Base-by-base conservation (phyloP, 2,329 filamentous ascomycete genomes). In the Neonectria hederae region DNA sequence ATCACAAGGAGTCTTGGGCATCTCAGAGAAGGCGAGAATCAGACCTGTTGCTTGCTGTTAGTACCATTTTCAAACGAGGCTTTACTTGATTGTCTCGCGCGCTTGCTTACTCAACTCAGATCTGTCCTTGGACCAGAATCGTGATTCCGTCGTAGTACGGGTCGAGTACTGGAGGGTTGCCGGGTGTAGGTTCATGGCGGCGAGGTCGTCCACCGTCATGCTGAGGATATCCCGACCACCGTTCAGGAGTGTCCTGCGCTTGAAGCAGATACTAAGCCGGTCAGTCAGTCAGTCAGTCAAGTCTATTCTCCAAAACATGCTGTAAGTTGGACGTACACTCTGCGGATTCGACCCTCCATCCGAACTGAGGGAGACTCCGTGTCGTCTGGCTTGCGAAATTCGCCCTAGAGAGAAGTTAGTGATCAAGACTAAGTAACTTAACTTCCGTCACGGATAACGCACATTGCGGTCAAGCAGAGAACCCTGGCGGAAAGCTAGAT, bases 1-100 rank as follows among this genome's bases (percentile, higher is more conserved):
- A 69, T 83, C 82, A 51, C 81, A 83, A 0, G 82, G 81, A 0
- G 82, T 81, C 46, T 78, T 79, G 22, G 82, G 80, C 57, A 80
- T 79, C 22, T 77, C 76, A 4, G 82, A 82, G 66, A 83, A 83
- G 35, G 80, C 80, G 55, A 83, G 74, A 55, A 83, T 80, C 40
- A 83, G 69, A 65, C 80, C 80, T 81, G 17, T 0, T 1, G 5
- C 45, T 26, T 5, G 30, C 17, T 57, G 13, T 40, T 9, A 24
- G 42, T 9, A 11, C 17, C 21, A 24, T 7, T 2, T 54, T 9
- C 13, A 26, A 24, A 2, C 2, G n/a, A 4, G 1, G 26, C 14
- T 7, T 22, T 19, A 10, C 5, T n/a, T 8, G 35, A 7, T 38
- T 6, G 14, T n/a, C 2, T 19, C 6, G 8, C 7, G 11, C 5